Percentiles rank a stretch among this genome's conserved stretches.
These are phyloP conservation scores for Fistulina hepatica DNA, from an alignment of 1,284 basidiomycete species.

Conservation along the genomic window DNA sequence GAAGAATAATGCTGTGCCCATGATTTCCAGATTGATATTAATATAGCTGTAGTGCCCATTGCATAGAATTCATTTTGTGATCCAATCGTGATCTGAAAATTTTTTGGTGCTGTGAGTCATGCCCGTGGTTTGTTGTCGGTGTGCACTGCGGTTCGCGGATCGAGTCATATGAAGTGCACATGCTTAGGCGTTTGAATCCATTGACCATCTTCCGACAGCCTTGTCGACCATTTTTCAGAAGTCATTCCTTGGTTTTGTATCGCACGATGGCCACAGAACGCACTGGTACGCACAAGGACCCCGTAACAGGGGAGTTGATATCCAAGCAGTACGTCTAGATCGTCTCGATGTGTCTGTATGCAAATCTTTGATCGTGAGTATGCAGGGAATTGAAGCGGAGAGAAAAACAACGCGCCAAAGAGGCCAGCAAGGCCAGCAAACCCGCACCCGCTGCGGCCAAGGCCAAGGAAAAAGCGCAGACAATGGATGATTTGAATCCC, in stretches of 20 bases:
- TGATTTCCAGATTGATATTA: no score
- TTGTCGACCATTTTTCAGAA: not conserved
- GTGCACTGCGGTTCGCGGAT: no score
- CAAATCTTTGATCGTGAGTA: conserved; percentile 9
- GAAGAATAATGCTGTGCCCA: no score
- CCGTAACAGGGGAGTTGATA: conserved; percentile 87
- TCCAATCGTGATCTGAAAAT: no score
- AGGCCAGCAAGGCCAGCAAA: conserved; percentile 78
- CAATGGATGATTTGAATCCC: conserved; percentile 72
- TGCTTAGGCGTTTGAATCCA: no score
- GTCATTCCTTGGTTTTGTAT: conserved; percentile 5
- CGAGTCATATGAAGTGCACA: no score
- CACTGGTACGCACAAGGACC: conserved; percentile 63
- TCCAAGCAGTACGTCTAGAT: conserved; percentile 90
- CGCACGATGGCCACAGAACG: conserved; percentile 43
- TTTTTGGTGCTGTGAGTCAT: no score
- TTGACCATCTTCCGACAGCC: not conserved
- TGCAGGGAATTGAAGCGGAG: conserved; percentile 85
- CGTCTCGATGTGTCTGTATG: conserved; percentile 8
- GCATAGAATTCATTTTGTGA: no score
- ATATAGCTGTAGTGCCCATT: no score
- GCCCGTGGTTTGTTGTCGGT: no score
- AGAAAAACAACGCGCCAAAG: conserved; percentile 77
- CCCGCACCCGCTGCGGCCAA: conserved; percentile 27
- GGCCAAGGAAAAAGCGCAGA: conserved; percentile 29